Percentiles rank a stretch among this genome's conserved stretches.
Conservation (phyloP, 2,329 filamentous ascomycete species). For the Akanthomyces uredinophilus region DNA sequence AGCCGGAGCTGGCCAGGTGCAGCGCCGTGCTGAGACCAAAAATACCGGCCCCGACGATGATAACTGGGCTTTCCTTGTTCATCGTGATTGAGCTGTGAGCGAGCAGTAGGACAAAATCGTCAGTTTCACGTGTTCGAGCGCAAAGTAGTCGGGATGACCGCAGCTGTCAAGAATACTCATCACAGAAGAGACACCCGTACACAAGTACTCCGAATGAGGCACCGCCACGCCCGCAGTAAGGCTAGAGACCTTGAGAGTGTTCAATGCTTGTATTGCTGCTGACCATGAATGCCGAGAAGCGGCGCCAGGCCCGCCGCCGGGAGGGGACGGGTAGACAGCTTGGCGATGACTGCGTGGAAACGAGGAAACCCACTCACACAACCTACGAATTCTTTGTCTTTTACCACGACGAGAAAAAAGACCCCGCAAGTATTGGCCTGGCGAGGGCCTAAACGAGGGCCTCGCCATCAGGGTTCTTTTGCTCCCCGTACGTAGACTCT, state of each 20-base stretch:
- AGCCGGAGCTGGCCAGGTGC: slow-evolving; percentile 34
- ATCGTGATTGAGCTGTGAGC: background rate
- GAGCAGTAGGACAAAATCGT: no score
- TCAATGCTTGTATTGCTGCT: background rate
- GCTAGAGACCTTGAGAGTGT: background rate
- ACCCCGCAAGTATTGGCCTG: background rate
- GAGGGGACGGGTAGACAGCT: background rate
- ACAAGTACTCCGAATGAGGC: background rate
- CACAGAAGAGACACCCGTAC: background rate
- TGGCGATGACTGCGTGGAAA: background rate
- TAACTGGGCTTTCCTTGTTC: background rate
- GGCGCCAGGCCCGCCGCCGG: background rate
- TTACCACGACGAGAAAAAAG: background rate
- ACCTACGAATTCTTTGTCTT: background rate
- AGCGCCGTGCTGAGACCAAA: slow-evolving; percentile 32
- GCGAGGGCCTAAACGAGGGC: background rate
- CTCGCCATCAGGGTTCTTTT: background rate
- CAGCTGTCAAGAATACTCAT: background rate
- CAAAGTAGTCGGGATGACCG: background rate
- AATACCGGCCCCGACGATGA: slow-evolving; percentile 10
- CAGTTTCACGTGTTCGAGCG: background rate
- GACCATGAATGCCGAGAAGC: background rate
- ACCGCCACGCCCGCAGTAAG: no score
- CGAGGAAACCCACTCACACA: background rate
- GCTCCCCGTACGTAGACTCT: background rate